phyloP scores from a whole-genome alignment of 164 flowering plant species.

The Macadamia tetraphylla region DNA sequence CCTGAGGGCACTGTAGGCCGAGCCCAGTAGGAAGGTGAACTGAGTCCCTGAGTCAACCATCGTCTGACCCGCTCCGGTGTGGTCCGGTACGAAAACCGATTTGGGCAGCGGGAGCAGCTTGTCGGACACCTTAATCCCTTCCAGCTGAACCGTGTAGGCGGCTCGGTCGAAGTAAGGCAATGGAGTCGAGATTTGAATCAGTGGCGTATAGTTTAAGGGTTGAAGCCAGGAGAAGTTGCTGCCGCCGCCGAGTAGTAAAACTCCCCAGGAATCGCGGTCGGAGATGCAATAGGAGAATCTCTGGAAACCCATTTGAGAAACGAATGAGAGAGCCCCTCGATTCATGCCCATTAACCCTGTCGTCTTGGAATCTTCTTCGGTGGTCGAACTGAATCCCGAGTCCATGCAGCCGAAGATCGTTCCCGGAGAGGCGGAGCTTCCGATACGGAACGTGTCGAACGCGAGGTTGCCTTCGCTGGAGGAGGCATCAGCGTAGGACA shows the following conservation, averaged over 20 bases:
- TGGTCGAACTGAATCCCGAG: slow-evolving; percentile 30
- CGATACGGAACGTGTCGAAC: slow-evolving; percentile 50
- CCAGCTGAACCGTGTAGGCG: slow-evolving; percentile 72
- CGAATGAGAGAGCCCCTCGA: slow-evolving; percentile 73
- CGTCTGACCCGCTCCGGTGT: slow-evolving; percentile 90
- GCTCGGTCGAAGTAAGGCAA: slow-evolving; percentile 65
- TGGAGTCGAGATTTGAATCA: slow-evolving; percentile 45
- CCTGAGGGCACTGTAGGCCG: slow-evolving; percentile 58
- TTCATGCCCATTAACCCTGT: slow-evolving; percentile 82
- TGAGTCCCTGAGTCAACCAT: slow-evolving; percentile 91
- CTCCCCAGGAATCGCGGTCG: slow-evolving; percentile 48
- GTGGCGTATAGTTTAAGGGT: slow-evolving; percentile 61
- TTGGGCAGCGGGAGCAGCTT: slow-evolving; percentile 46
- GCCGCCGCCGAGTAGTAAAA: slow-evolving; percentile 54
- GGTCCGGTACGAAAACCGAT: slow-evolving; percentile 66
- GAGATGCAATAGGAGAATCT: slow-evolving; percentile 82
- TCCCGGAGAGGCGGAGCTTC: slow-evolving; percentile 23
- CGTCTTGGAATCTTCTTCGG: slow-evolving; percentile 45
- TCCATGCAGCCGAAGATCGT: slow-evolving; percentile 77
- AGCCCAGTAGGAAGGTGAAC: slow-evolving; percentile 71
- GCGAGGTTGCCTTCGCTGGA: slow-evolving; percentile 74
- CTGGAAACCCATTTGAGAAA: slow-evolving; percentile 54
- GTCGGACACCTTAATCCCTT: slow-evolving; percentile 52
- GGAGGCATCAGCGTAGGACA: slow-evolving; percentile 71
- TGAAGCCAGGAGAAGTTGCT: slow-evolving; percentile 32